Conservation (phyloP, 177 flowering plant species). For the Tripterygium wilfordii region DNA sequence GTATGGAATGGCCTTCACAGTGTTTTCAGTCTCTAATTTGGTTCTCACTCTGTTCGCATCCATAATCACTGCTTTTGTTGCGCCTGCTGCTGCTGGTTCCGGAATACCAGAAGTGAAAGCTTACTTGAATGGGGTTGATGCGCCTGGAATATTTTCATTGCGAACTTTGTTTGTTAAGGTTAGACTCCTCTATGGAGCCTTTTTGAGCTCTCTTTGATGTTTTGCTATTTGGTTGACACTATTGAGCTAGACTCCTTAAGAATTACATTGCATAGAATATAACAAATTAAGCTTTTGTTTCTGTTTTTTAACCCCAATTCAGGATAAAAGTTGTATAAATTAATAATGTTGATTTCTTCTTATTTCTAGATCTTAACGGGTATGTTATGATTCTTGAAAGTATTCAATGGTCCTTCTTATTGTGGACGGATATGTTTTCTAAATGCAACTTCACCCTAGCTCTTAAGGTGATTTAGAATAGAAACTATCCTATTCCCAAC, state of each 20-base stretch:
- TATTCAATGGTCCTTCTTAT: no score
- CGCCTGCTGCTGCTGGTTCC: slow-evolving; percentile 88
- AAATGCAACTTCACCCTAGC: no score
- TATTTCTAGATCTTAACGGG: no score
- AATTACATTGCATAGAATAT: no score
- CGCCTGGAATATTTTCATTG: slow-evolving; percentile 58
- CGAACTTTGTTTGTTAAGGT: slow-evolving; percentile 76
- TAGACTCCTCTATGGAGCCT: slow-evolving; percentile 2
- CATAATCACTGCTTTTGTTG: slow-evolving; percentile 48
- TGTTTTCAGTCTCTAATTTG: slow-evolving; percentile 53
- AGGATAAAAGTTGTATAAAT: neutral
- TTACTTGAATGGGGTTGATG: slow-evolving; percentile 91
- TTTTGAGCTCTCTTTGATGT: neutral
- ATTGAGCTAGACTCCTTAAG: no score
- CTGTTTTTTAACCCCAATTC: neutral
- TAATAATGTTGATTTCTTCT: no score
- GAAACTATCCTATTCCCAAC: no score
- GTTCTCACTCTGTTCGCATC: slow-evolving; percentile 64
- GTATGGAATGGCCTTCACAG: slow-evolving; percentile 53
- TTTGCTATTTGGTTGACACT: no score
- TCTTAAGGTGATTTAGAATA: no score
- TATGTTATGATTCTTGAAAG: no score
- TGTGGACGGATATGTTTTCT: no score
- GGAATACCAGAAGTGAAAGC: slow-evolving; percentile 98
- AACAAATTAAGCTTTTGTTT: no score